Base-by-base conservation (phyloP, 179 eudicot genomes). In the Gypsophila paniculata region DNA sequence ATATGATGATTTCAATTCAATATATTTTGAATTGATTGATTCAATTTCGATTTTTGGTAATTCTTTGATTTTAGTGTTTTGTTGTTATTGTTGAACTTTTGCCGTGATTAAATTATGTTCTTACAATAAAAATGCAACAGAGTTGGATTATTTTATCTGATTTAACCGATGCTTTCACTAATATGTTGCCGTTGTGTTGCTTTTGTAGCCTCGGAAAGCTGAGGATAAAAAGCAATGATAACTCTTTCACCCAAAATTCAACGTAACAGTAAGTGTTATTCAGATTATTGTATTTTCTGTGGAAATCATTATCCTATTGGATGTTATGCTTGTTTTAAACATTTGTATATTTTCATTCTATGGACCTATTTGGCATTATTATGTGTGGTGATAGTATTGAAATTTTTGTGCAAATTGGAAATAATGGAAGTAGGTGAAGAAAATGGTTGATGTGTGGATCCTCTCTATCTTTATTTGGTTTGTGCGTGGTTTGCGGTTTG, bases 131-230 rank as follows among this genome's bases (percentile, higher is more conserved):
- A 1, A 29, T 29, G 34, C 34, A 29, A 29, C n/a, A n/a, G n/a
- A n/a, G n/a, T 29, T 29, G 34, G 34, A 29, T 1, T 29, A 46
- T 46, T 12, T 10, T 46, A 46, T 46, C 52, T 46, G 15, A 46
- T 46, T 11, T 13, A 46, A 13, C 9, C 52, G 12, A 46, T 46
- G 52, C 52, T 8, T 23, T 8, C 11, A 8, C 2, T 55, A 55
- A 49, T 10, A 22, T 65, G 49, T 19, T 55, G 4, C 34, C 18
- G 57, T 42, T 22, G 2, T 17, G 39, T 66, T 67, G 17, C 39
- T 66, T 32, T 55, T 66, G 77, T 65, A 74, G 77, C 66, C 77
- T 54, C 67, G 72, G 52, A 74, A 57, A 74, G 77, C 77, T 42
- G 72, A 74, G 21, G 77, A 74, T 22, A 74, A 74, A 46, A 74